A percentile compares a stretch with the other conserved stretches of the same genome.
Evolutionary conservation across 2,329 filamentous ascomycete genomes (phyloP).

Genomic region (Colletotrichum sublineola): DNA sequence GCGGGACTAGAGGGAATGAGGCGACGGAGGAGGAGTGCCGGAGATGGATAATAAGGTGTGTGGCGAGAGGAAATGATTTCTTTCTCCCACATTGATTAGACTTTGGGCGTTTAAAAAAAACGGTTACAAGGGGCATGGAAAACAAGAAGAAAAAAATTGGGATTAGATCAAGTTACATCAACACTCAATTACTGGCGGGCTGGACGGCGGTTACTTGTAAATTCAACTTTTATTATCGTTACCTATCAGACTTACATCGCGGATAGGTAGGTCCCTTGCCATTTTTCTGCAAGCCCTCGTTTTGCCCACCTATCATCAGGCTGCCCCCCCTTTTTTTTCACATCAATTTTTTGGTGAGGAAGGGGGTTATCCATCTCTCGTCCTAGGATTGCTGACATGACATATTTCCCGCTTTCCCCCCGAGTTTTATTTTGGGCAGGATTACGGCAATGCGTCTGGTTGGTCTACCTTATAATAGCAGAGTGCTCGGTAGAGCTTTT

Average conservation of each 20-base stretch:
- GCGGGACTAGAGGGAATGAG: background rate
- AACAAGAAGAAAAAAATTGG: slow-evolving; percentile 35
- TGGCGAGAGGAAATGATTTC: slow-evolving; percentile 19
- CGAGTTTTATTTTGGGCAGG: background rate
- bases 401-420: background rate
- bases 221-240: slow-evolving; percentile 27
- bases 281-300: background rate
- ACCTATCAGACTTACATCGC: background rate
- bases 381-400: background rate
- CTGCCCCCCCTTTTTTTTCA: background rate
- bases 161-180: slow-evolving; percentile 37
- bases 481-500: too few species aligned
- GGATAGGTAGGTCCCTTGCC: background rate
- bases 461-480: background rate
- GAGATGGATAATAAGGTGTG: background rate
- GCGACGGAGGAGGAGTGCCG: background rate
- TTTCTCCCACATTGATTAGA: slow-evolving; percentile 37
- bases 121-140: slow-evolving; percentile 37
- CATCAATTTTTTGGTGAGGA: too few species aligned
- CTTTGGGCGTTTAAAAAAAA: slow-evolving; percentile 24
- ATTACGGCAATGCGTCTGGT: background rate
- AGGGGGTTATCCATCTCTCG: background rate
- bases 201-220: slow-evolving; percentile 37
- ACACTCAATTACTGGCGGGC: slow-evolving; percentile 34
- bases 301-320: background rate